These are phyloP conservation scores for Alternaria metachromatica DNA, from an alignment of 2,329 filamentous ascomycete genomes.

Conservation along the genomic window DNA sequence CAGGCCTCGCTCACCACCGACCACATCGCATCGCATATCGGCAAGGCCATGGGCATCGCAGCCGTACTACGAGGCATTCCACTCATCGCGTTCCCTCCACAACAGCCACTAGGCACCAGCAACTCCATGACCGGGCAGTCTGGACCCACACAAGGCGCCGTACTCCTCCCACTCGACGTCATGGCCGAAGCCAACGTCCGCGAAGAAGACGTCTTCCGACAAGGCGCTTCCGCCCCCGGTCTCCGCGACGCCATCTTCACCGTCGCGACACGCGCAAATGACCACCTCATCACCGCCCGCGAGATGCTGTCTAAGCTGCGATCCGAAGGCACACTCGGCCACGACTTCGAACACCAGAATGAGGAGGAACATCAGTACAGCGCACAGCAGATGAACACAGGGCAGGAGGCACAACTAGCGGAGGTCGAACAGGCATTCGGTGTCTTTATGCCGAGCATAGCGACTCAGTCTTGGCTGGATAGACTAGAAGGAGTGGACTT, in stretches of 20 bases:
- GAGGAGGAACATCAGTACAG: slow-evolving; percentile 71
- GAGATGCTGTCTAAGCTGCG: slow-evolving; percentile 87
- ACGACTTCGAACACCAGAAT: slow-evolving; percentile 86
- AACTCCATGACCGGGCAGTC: slow-evolving; percentile 46
- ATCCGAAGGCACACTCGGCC: slow-evolving; percentile 75
- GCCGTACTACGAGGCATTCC: slow-evolving; percentile 88
- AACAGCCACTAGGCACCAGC: slow-evolving; percentile 60
- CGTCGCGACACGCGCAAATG: slow-evolving; percentile 91
- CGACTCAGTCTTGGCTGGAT: slow-evolving; percentile 79
- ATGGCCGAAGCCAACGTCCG: slow-evolving; percentile 82
- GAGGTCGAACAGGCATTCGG: slow-evolving; percentile 75
- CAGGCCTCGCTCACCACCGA: slow-evolving; percentile 84
- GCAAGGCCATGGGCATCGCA: slow-evolving; percentile 88
- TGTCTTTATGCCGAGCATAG: slow-evolving; percentile 79
- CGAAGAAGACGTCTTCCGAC: slow-evolving; percentile 88
- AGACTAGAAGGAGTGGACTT: slow-evolving; percentile 82
- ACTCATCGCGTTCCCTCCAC: slow-evolving; percentile 79
- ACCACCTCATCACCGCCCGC: slow-evolving; percentile 91
- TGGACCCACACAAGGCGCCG: slow-evolving; percentile 63
- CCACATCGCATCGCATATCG: slow-evolving; percentile 92
- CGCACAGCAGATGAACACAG: slow-evolving; percentile 43
- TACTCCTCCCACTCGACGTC: slow-evolving; percentile 85
- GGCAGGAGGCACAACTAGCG: slow-evolving; percentile 49
- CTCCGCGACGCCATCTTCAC: slow-evolving; percentile 89
- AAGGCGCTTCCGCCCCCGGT: slow-evolving; percentile 78